Base-by-base conservation (phyloP, 2,329 filamentous ascomycete genomes). In the Teratosphaeria zuluensis region DNA sequence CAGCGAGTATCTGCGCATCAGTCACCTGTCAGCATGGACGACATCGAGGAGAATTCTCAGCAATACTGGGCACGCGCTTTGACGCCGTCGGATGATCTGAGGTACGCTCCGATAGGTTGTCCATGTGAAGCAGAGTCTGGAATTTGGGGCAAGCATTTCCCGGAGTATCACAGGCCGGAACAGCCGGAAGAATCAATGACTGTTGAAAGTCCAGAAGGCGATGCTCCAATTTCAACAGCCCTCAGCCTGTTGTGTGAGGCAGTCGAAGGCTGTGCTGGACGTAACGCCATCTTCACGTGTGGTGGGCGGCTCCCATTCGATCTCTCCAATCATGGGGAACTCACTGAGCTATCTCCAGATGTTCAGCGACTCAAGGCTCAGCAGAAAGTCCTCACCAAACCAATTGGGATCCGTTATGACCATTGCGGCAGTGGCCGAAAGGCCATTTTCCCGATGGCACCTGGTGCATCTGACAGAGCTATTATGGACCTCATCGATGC, bases 401-500 rank as follows among this genome's bases (percentile, higher is more conserved):
- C 57, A 11, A 38, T 63, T 11, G 56, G 51, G 14, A 56, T 63
- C 11, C 59, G 61, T 11, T 62, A 56, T 54, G 58, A 56, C 9
- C 2, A 19, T 3, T 31, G 58, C 38, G 54, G 59, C 4, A 3
- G 19, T 1, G 58, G 59, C 14, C 31, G 56, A 19, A 21, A 51
- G 14, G 30, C 58, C n/a, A 35, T 31, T 11, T 35, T 61, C 4
- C 59, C 61, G 12, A 4, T 51, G 16, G n/a, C 21, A 8, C 48
- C 42, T 9, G 52, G 11, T 28, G 3, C 14, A 4, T 9, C 33
- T 4, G 24, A 51, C n/a, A 21, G 8, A n/a, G n/a, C 30, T 30
- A n/a, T 52, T 46, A 1, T 54, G 21, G 35, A 53, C 14, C 56
- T 65, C 53, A 48, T 66, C 33, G 32, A 60, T 5, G 62, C 63